Conservation (phyloP, 2,329 filamentous ascomycete species). For the Celoporthe dispersa region DNA sequence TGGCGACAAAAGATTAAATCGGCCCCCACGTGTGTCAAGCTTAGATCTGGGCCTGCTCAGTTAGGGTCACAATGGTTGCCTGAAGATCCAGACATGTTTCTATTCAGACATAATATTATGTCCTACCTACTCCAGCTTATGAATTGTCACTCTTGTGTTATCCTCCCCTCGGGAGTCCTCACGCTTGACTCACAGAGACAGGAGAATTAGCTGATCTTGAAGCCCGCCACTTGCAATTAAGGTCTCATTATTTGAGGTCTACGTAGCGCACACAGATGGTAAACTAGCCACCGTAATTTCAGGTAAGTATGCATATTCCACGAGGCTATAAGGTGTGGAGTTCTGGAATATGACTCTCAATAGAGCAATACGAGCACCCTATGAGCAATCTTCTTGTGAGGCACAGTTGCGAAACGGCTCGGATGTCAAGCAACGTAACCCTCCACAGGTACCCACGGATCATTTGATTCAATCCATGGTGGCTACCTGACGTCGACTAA, state of each 20-base stretch:
- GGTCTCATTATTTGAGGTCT: background rate
- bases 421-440: background rate
- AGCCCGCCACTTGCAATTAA: background rate
- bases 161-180: background rate
- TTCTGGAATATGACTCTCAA: background rate
- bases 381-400: background rate
- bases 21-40: background rate
- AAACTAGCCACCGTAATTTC: background rate
- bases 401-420: background rate
- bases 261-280: background rate
- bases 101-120: background rate
- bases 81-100: background rate
- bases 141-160: background rate
- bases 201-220: background rate
- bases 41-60: background rate
- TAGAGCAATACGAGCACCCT: background rate
- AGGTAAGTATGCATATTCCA: background rate
- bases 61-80: background rate
- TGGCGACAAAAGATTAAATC: background rate
- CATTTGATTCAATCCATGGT: background rate
- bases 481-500: background rate
- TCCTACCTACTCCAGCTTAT: background rate
- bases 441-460: background rate
- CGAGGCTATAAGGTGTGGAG: background rate
- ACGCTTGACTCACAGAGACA: background rate